phyloP scores from a whole-genome alignment of 768 basidiomycete species.

The Pulveroboletus sp. region DNA sequence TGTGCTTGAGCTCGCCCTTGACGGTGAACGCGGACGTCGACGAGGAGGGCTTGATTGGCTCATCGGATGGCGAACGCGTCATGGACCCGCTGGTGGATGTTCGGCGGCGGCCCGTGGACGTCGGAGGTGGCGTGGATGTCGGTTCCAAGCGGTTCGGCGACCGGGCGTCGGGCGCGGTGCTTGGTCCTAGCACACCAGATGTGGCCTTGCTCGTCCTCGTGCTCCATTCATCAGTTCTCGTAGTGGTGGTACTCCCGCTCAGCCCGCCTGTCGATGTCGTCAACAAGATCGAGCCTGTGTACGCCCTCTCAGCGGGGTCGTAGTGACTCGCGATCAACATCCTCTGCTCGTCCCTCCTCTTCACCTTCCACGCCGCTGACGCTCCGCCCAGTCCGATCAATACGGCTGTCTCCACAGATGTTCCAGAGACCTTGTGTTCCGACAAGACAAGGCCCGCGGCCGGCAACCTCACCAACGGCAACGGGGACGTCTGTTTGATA shows the following conservation, averaged over 20 bases:
- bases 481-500: constrained; percentile 59
- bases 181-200: constrained; percentile 24
- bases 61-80: constrained; percentile 32
- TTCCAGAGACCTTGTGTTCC: constrained; percentile 38
- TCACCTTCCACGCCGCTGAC: constrained; percentile 53
- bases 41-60: constrained; percentile 28
- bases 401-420: constrained; percentile 34
- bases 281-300: constrained; percentile 50
- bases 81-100: constrained; percentile 24
- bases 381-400: constrained; percentile 25
- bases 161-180: constrained; percentile 17
- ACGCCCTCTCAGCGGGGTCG: constrained; percentile 45
- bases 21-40: constrained; percentile 55
- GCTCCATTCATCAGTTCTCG: constrained; percentile 34
- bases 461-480: constrained; percentile 70
- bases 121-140: constrained; percentile 25
- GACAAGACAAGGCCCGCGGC: constrained; percentile 55
- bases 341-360: constrained; percentile 55
- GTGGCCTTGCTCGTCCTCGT: constrained; percentile 40
- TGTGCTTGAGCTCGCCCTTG: constrained; percentile 56
- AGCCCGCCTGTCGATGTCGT: constrained; percentile 19
- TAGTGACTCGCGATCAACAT: constrained; percentile 55
- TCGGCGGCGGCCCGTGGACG: constrained; percentile 15
- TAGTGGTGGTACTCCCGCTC: constrained; percentile 10
- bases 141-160: constrained; percentile 9